Percentiles rank a stretch among this genome's conserved stretches.
These are phyloP conservation scores for Stevia rebaudiana DNA, from an alignment of 140 eudicot genomes.

Conservation along the genomic window DNA sequence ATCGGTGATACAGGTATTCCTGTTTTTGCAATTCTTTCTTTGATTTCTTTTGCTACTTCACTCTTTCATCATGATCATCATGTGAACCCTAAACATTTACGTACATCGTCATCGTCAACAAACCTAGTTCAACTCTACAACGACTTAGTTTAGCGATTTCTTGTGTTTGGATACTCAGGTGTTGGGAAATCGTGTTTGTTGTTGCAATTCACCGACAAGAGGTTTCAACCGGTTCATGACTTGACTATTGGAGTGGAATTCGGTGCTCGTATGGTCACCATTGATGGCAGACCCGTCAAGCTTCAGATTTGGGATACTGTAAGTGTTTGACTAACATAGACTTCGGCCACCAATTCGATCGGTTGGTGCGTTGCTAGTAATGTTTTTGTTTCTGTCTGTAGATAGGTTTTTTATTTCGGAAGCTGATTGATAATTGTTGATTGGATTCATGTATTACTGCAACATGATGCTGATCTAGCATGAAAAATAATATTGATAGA, in stretches of 20 bases:
- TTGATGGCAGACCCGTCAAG: slow-evolving; percentile 55
- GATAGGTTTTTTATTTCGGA: not conserved
- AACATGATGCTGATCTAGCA: not conserved
- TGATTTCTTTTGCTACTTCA: not conserved
- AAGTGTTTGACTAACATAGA: not conserved
- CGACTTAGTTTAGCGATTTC: not conserved
- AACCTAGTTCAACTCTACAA: not conserved
- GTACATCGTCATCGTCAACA: not conserved
- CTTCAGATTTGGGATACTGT: slow-evolving; percentile 94
- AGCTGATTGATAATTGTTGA: not conserved
- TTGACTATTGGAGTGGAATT: slow-evolving; percentile 82
- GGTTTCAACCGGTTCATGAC: slow-evolving; percentile 88
- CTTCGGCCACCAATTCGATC: not conserved
- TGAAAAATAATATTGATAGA: not conserved
- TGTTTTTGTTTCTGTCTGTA: not conserved
- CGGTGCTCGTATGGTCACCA: slow-evolving; percentile 75
- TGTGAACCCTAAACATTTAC: slow-evolving; percentile 26
- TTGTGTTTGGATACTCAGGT: slow-evolving; percentile 28
- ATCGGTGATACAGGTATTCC: slow-evolving; percentile 83
- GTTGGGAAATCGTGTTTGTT: slow-evolving; percentile 81
- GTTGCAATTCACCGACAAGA: slow-evolving; percentile 77
- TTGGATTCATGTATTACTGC: slow-evolving; percentile 3
- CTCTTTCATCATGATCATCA: slow-evolving; percentile 1
- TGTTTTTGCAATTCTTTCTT: not conserved
- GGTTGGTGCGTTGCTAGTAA: not conserved